Conservation (phyloP, 352 stramenopile species). For the Globisporangium abappressorium region DNA sequence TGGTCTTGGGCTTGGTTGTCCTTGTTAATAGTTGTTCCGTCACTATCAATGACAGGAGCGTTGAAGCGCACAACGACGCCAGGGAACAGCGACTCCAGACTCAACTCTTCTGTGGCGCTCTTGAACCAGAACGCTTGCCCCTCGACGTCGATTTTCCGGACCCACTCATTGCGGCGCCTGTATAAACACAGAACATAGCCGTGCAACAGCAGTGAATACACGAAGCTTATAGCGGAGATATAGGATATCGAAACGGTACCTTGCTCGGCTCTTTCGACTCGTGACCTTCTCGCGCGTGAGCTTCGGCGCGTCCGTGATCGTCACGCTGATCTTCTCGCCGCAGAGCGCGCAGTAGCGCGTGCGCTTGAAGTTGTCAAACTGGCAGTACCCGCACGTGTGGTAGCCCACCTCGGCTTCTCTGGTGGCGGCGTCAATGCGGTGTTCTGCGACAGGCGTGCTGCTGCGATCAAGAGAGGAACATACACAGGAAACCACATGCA, state of each 20-base stretch:
- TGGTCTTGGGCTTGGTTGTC: neutral
- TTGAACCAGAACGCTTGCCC: conserved; percentile 2
- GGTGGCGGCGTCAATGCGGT: conserved; percentile 8
- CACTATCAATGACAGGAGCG: neutral
- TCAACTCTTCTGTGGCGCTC: neutral
- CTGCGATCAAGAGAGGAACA: neutral
- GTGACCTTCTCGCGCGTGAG: neutral
- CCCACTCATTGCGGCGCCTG: conserved; percentile 10
- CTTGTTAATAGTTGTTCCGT: neutral
- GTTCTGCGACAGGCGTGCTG: conserved; percentile 4
- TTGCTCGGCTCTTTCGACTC: neutral
- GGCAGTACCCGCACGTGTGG: conserved; percentile 2
- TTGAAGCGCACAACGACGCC: conserved; percentile 10
- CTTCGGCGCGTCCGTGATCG: conserved; percentile 2
- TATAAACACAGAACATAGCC: too few relatives aligned
- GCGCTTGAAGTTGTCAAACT: conserved; percentile 9
- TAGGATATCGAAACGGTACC: neutral
- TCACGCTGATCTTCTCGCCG: conserved; percentile 4
- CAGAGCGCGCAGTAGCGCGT: conserved; percentile 10
- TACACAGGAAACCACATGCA: neutral
- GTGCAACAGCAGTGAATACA: too few relatives aligned
- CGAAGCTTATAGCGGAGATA: too few relatives aligned
- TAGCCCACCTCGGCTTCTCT: conserved; percentile 6
- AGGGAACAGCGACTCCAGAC: neutral
- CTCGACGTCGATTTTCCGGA: conserved; percentile 7